A percentile compares a stretch with the other conserved stretches of the same genome.
phyloP scores from a whole-genome alignment of 306 rosid genomes.

The Pyrus pyrifolia region DNA sequence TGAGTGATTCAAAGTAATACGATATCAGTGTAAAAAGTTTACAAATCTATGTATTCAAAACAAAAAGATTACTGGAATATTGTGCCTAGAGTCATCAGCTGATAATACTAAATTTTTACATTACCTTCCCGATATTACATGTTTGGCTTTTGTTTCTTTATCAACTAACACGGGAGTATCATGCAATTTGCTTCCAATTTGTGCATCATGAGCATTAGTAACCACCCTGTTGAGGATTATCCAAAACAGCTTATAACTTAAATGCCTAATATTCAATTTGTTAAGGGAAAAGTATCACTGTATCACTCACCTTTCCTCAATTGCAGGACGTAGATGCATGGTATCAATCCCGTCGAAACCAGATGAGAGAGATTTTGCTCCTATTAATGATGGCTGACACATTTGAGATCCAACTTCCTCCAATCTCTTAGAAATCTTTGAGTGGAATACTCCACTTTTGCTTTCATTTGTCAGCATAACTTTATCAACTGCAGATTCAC shows the following conservation, averaged over 20 bases:
- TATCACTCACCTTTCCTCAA: constrained; percentile 35
- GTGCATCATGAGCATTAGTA: constrained; percentile 28
- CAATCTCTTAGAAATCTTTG: constrained; percentile 21
- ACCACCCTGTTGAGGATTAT: constrained; percentile 33
- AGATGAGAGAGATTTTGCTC: constrained; percentile 28
- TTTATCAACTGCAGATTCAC: constrained; percentile 30
- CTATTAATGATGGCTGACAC: constrained; percentile 28
- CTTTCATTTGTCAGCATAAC: constrained; percentile 23
- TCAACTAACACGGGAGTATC: constrained; percentile 23
- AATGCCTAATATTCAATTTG: constrained; percentile 16
- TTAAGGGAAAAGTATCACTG: constrained; percentile 19
- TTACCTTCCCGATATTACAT: constrained; percentile 24
- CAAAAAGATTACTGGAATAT: constrained; percentile 1
- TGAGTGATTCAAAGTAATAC: background rate
- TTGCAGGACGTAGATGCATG: constrained; percentile 16
- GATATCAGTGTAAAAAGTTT: constrained; percentile 8
- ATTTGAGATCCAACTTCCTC: constrained; percentile 25
- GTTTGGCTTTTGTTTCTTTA: constrained; percentile 28
- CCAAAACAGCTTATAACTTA: constrained; percentile 17
- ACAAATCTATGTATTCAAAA: background rate
- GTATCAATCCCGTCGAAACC: constrained; percentile 30
- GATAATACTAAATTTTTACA: constrained; percentile 21
- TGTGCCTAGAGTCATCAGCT: constrained; percentile 21
- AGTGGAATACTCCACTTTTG: constrained; percentile 23
- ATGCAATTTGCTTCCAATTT: constrained; percentile 30